Evolutionary conservation across 805 yeast genomes (phyloP).

Genomic region (Ogataea sp.): DNA sequence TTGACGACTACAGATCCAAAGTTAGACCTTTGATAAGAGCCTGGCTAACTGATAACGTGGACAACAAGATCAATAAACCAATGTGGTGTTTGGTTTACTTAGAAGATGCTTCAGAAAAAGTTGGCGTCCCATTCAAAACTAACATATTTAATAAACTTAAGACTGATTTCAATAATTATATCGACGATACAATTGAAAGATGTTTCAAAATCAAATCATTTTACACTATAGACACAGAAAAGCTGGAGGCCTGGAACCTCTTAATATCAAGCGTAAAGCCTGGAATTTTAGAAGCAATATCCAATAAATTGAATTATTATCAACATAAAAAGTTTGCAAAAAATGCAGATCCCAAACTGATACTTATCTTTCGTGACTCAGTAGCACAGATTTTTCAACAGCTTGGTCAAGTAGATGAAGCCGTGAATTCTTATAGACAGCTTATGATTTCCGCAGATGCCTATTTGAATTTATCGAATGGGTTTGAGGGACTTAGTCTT

Average conservation of each 20-base stretch:
- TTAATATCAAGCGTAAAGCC: conserved; percentile 37
- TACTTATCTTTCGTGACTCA: conserved; percentile 6
- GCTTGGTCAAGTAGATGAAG: conserved; percentile 53
- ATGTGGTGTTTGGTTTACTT: conserved; percentile 58
- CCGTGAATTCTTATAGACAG: conserved; percentile 43
- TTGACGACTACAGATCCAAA: conserved; percentile 71
- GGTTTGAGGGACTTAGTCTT: conserved; percentile 7
- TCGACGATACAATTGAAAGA: conserved; percentile 21
- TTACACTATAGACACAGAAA: conserved; percentile 28
- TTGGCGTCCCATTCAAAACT: conserved; percentile 13
- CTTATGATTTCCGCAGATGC: conserved; percentile 25
- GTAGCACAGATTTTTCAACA: conserved; percentile 28
- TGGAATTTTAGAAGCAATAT: conserved; percentile 46
- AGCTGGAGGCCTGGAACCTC: conserved; percentile 43
- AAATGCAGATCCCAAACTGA: conserved; percentile 5
- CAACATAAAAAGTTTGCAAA: conserved; percentile 13
- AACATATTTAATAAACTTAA: conserved; percentile 23
- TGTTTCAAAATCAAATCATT: conserved; percentile 32
- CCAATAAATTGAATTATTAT: conserved; percentile 33
- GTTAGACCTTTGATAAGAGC: conserved; percentile 76
- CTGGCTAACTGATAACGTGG: conserved; percentile 52
- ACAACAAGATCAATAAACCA: conserved; percentile 34
- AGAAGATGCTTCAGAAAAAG: conserved; percentile 22
- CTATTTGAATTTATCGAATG: conserved; percentile 8
- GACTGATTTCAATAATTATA: conserved; percentile 16